Conservation (phyloP, 1,284 basidiomycete genomes). For the Tremellales sp. region DNA sequence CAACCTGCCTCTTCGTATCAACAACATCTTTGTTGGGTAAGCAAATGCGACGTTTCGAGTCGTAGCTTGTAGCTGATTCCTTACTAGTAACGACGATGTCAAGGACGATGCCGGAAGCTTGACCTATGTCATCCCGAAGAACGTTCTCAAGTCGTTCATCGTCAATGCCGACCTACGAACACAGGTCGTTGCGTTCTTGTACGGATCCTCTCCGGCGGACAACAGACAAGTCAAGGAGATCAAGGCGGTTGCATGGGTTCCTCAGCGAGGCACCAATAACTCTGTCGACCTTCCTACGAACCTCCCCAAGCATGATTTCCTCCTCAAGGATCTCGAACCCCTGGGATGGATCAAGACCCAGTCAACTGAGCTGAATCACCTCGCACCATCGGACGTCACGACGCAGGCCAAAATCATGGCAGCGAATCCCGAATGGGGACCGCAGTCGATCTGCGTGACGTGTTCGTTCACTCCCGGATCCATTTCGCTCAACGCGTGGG, state of each 20-base stretch:
- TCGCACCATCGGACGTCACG: constrained; percentile 91
- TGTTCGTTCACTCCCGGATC: constrained; percentile 97
- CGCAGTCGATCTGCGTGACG: constrained; percentile 88
- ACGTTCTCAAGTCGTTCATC: constrained; percentile 92
- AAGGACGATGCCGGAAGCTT: constrained; percentile 92
- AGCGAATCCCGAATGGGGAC: constrained; percentile 89
- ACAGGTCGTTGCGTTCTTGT: constrained; percentile 91
- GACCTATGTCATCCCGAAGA: constrained; percentile 97
- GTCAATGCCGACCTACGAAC: constrained; percentile 90
- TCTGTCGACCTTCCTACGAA: constrained; percentile 81
- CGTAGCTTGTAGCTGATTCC: not conserved
- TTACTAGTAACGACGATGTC: constrained; percentile 73
- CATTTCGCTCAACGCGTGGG: constrained; percentile 90
- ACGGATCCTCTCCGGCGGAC: constrained; percentile 87
- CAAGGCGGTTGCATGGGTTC: constrained; percentile 92
- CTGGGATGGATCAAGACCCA: constrained; percentile 99
- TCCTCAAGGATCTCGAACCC: constrained; percentile 90
- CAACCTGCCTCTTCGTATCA: constrained; percentile 89
- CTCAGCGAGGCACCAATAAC: constrained; percentile 94
- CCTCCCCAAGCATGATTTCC: constrained; percentile 86
- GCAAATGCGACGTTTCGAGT: not conserved
- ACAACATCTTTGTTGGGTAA: constrained; percentile 92
- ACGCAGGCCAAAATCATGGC: constrained; percentile 96
- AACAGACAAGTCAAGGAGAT: constrained; percentile 99
- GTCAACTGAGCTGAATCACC: constrained; percentile 80